phyloP scores from a whole-genome alignment of 129 eudicot species.

The Solidago caesia region DNA sequence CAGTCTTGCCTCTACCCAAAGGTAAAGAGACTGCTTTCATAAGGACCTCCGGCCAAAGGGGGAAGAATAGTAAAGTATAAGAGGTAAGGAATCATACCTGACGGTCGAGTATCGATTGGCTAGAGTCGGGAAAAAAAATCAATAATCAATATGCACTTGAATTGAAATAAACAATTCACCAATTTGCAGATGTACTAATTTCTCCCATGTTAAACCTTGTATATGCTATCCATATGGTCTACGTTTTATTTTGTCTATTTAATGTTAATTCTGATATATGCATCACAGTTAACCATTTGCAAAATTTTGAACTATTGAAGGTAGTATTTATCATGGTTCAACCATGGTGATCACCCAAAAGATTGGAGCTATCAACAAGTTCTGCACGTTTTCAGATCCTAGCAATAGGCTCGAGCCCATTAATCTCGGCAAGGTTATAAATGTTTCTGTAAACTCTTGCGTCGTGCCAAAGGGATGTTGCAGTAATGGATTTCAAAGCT shows the following conservation, averaged over 20 bases:
- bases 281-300: conserved; percentile 2
- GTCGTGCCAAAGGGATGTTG: conserved; percentile 36
- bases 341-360: conserved; percentile 51
- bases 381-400: conserved; percentile 38
- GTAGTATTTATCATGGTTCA: conserved; percentile 54
- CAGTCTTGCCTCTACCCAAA: too few relatives aligned
- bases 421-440: conserved; percentile 37
- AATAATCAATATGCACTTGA: background rate
- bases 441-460: conserved; percentile 29
- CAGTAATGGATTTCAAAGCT: conserved; percentile 35
- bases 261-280: background rate
- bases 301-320: conserved; percentile 38
- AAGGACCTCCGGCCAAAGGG: too few relatives aligned
- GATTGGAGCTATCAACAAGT: conserved; percentile 46
- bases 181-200: too few relatives aligned
- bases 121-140: too few relatives aligned
- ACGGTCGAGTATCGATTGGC: too few relatives aligned
- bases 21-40: too few relatives aligned
- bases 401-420: conserved; percentile 41
- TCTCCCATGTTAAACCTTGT: too few relatives aligned
- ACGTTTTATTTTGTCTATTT: too few relatives aligned
- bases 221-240: too few relatives aligned
- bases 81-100: too few relatives aligned
- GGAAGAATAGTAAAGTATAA: too few relatives aligned
- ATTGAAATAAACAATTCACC: background rate